Evolutionary conservation across 257 asterid genomes (phyloP), one percentile per base, ranked within the genome.

Genomic region (Salvia miltiorrhiza): DNA sequence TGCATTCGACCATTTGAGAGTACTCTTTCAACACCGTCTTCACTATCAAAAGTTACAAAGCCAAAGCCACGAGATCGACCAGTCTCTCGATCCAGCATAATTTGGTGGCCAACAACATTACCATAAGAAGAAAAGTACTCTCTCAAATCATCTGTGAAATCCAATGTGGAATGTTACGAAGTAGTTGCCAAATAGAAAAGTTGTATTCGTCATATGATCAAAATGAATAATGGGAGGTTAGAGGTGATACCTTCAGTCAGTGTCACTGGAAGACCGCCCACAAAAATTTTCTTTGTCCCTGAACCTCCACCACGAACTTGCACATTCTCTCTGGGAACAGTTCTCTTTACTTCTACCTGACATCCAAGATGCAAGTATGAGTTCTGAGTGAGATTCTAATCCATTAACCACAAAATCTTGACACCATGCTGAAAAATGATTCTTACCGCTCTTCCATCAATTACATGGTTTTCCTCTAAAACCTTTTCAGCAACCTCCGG

Each of bases 61-160:
- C 98, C 99, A 84, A 94, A 94, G 24, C 99, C 99, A 64, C 98
- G 83, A n/a, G 98, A 82, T 20, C 98, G 85, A 62, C 97, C 97
- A 68, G 92, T 89, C 52, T 80, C 82, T 48, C 84, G 97, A 59
- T 94, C 99, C 82, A 94, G 64, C 99, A 94, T 94, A 57, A 94
- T 94, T 73, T 94, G 99, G 65, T 86, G 88, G 82, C 90, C 98
- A 74, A 88, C 77, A 45, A 92, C 80, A 65, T 73, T 77, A 37
- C 98, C 99, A 71, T 87, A 94, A 20, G 95, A 68, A 30, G 96
- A 89, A 77, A 94, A 94, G 70, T 94, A 94, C 59, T 89, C 97
- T 83, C 83, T 83, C 78, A 94, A 66, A 60, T 85, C 98, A 70
- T 87, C 98, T 94, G 74, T 59, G 37, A 49, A 19, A 61, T 12